Conservation (phyloP, 2,329 filamentous ascomycete genomes). For the Penicillium italicum region DNA sequence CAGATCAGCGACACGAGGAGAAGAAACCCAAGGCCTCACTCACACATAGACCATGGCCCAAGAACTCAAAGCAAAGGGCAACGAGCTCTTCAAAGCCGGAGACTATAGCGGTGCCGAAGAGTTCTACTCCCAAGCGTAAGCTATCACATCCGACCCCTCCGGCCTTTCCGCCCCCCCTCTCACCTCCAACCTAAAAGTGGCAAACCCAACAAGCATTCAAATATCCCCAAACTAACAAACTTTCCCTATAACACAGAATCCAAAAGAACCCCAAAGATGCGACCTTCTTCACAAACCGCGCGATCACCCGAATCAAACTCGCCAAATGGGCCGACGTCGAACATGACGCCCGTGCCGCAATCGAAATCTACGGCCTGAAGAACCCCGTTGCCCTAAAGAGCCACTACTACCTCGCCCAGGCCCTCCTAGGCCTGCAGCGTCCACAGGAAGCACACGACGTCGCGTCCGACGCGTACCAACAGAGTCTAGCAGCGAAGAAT, state of each 20-base stretch:
- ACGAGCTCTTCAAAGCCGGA: conserved; percentile 45
- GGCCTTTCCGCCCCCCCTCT: neutral
- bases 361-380: conserved; percentile 57
- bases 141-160: neutral
- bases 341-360: conserved; percentile 70
- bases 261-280: conserved; percentile 73
- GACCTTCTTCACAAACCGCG: conserved; percentile 82
- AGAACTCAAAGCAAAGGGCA: conserved; percentile 45
- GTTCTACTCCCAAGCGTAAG: conserved; percentile 47
- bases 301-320: conserved; percentile 75
- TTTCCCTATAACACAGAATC: conserved; percentile 55
- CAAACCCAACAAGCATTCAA: neutral
- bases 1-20: conserved; percentile 18
- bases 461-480: conserved; percentile 68
- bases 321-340: conserved; percentile 70
- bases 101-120: conserved; percentile 47
- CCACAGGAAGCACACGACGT: conserved; percentile 69
- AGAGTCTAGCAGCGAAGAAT: conserved; percentile 62
- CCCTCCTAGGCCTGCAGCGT: conserved; percentile 69
- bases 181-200: neutral
- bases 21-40: neutral
- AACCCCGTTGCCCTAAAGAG: conserved; percentile 69
- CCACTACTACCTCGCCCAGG: conserved; percentile 77
- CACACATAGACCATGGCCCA: conserved; percentile 30
- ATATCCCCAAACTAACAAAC: neutral